These are phyloP conservation scores for Falciphora oryzae DNA, from an alignment of 2,329 filamentous ascomycete genomes.

Conservation along the genomic window DNA sequence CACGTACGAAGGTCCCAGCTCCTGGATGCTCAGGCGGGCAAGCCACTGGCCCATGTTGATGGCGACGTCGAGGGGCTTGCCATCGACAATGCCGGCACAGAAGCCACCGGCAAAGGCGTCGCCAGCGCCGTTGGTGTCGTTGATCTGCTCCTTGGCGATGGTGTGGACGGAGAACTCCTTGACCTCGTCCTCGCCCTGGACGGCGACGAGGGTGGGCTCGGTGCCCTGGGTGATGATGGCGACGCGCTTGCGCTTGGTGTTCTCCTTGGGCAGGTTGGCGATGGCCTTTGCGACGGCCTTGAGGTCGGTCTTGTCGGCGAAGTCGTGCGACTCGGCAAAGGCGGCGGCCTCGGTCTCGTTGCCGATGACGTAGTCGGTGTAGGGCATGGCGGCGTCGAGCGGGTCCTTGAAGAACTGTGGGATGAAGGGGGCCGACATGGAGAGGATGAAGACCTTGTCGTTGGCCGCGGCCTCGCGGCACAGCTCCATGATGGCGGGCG, in stretches of 20 bases:
- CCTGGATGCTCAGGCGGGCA: constrained; percentile 86
- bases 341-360: constrained; percentile 93
- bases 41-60: constrained; percentile 97
- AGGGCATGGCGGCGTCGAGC: constrained; percentile 77
- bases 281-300: constrained; percentile 80
- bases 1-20: constrained; percentile 91
- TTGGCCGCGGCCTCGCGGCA: constrained; percentile 82
- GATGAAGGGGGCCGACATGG: constrained; percentile 93
- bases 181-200: constrained; percentile 63
- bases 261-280: constrained; percentile 87
- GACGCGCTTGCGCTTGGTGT: constrained; percentile 73
- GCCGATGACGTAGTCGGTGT: constrained; percentile 94
- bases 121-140: constrained; percentile 94
- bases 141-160: constrained; percentile 73
- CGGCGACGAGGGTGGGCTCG: constrained; percentile 78
- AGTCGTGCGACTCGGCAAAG: constrained; percentile 76
- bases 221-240: constrained; percentile 96
- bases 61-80: constrained; percentile 69
- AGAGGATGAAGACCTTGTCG: constrained; percentile 90
- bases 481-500: constrained; percentile 81
- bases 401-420: constrained; percentile 96
- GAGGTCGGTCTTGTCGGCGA: constrained; percentile 60
- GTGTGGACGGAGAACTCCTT: constrained; percentile 76
- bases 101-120: constrained; percentile 97
- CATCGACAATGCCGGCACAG: constrained; percentile 80